Base-by-base conservation (phyloP, 169 alveolate genomes). In the Plasmodium gaboni region DNA sequence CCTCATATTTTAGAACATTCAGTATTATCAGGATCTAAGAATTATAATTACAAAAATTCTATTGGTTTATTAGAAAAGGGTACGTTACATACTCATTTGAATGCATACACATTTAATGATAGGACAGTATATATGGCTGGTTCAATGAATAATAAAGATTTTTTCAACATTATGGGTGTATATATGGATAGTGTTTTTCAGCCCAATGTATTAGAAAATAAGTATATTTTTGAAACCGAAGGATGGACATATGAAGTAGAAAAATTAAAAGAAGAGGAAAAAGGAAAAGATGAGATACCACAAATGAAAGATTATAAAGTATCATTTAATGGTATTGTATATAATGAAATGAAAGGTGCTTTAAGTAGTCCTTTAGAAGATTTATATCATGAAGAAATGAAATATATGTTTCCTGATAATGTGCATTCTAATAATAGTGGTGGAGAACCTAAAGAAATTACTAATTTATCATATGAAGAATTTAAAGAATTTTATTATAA, bases 1-100 rank as follows among this genome's bases (percentile, higher is more conserved):
- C 96, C 98, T 1, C 98, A 95, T 67, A 95, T 96, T 9, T 83
- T 96, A 70, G 98, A 96, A 87, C 98, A 96, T 86, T 65, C 97
- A 2, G 98, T 96, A 73, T 86, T 96, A 85, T 91, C 95, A 22
- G 98, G 98, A 19, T 93, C 97, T 53, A 70, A 89, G 32, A 92
- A 93, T 57, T 96, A 92, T 59, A 97, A 96, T 2, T 61, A 92
- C 32, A 96, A 96, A 92, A 97, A 94, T 67, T 95, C 97, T 0
- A 94, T 96, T 73, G 93, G 94, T 19, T 83, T 88, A 44, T 90
- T 96, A 24, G 76, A 94, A 78, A 96, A 95, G 61, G 96, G 97
- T 15, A 93, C 96, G 1, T 92, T 95, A 85, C 93, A 93, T 70
- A 94, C 97, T 50, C 95, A 91, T 76, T 74, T 96, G 61, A 96